Base-by-base conservation (phyloP, 805 yeast species). In the Maudiozyma barnettii region DNA sequence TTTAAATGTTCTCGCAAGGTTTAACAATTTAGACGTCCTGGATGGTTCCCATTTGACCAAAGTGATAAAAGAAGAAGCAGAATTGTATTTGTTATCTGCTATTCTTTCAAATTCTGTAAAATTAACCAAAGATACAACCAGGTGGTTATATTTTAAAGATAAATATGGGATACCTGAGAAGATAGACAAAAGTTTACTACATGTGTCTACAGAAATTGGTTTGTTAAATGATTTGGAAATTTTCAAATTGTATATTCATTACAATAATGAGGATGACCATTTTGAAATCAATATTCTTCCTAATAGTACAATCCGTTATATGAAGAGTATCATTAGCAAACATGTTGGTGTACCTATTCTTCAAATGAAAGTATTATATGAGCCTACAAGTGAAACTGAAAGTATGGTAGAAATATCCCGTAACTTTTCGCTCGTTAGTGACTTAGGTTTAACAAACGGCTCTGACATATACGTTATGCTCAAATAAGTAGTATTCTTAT, bases 51-150 rank as follows among this genome's bases (percentile, higher is more conserved):
- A 35, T 0, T 64, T 86, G 8, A 57, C 67, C 2, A 47, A 41
- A 0, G 70, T 64, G 1, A 84, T 80, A 43, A 69, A 88, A 16
- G 53, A 49, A 5, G 84, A 81, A 52, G 82, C 85, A 1, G 95
- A 88, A 59, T 59, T 84, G 4, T 86, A 75, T 57, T 79, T 84
- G 50, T 66, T 84, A 26, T 70, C 79, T 5, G 71, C 71, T 50
- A 76, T 84, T 0, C 40, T 46, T 8, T 45, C 49, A 1, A 57
- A 58, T 1, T 58, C 63, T 5, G 54, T 67, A 44, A 39, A 39
- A 1, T 69, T 63, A 39, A 53, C 64, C 19, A 41, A 38, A 14
- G 38, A 16, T 5, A 45, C 44, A 18, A 33, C 31, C 18, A 58
- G 75, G 26, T 81, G 84, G 83, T 39, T 44, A 2, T 33, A 60